Percentiles rank a stretch among this genome's conserved stretches.
phyloP scores from a whole-genome alignment of 1,284 basidiomycete species.

The Fomitiporia mediterranea region DNA sequence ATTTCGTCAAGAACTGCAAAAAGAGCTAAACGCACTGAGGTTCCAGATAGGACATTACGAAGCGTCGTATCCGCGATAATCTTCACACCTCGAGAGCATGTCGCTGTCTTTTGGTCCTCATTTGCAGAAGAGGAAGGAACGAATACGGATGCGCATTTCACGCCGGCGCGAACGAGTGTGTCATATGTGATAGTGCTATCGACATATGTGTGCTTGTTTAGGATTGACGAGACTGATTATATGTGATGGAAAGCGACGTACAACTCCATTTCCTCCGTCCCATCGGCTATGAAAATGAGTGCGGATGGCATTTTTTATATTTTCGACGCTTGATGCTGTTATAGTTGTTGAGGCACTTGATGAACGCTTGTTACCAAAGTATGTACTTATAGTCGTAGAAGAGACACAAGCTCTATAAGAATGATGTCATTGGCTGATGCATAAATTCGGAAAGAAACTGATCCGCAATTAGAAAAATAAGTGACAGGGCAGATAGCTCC shows the following conservation, averaged over 20 bases:
- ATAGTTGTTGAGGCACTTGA: background rate
- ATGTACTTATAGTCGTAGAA: too few species aligned
- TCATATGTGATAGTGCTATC: slow-evolving; percentile 75
- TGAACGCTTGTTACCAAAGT: too few species aligned
- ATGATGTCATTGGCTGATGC: too few species aligned
- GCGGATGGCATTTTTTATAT: slow-evolving; percentile 45
- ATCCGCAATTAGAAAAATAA: too few species aligned
- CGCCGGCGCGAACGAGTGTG: slow-evolving; percentile 71
- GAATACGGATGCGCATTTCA: slow-evolving; percentile 60
- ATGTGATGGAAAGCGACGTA: slow-evolving; percentile 30
- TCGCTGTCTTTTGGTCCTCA: slow-evolving; percentile 43
- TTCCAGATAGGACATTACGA: slow-evolving; percentile 35
- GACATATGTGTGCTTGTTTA: slow-evolving; percentile 2
- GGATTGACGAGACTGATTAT: background rate
- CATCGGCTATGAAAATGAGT: slow-evolving; percentile 79
- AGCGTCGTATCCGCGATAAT: slow-evolving; percentile 63
- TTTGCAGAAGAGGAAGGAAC: slow-evolving; percentile 41
- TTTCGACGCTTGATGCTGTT: background rate
- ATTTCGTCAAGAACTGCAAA: too few species aligned
- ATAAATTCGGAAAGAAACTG: too few species aligned
- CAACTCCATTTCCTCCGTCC: slow-evolving; percentile 91
- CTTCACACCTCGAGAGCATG: slow-evolving; percentile 68
- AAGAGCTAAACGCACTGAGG: slow-evolving; percentile 8
- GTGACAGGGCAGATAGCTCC: too few species aligned
- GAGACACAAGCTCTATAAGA: too few species aligned